Percentiles rank a stretch among this genome's conserved stretches.
Evolutionary conservation across 768 basidiomycete genomes (phyloP).

Genomic region (Mycena albidolilacea): DNA sequence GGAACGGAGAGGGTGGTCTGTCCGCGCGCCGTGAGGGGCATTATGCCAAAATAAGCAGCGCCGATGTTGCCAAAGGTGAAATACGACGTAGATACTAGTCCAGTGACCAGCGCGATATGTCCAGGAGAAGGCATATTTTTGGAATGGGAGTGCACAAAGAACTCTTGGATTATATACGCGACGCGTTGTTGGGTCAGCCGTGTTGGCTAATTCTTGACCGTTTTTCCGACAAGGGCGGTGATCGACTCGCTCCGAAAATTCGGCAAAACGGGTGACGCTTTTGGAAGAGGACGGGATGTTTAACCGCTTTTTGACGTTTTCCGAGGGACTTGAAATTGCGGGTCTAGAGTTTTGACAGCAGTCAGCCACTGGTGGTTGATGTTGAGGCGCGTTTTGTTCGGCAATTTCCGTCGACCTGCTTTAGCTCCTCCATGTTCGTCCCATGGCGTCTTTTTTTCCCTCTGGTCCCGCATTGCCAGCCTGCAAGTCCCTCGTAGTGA

Average conservation of each 20-base stretch:
- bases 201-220: background rate
- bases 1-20: constrained; percentile 5
- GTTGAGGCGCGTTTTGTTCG: background rate
- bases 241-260: too few relatives aligned
- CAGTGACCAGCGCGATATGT: constrained; percentile 4
- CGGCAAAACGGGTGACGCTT: too few relatives aligned
- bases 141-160: background rate
- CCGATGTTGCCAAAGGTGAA: constrained; percentile 23
- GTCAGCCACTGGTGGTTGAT: background rate
- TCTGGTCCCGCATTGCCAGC: constrained; percentile 64
- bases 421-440: constrained; percentile 4
- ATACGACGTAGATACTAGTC: constrained; percentile 17
- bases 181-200: background rate
- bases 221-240: too few relatives aligned
- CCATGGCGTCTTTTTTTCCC: constrained; percentile 59
- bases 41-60: constrained; percentile 7
- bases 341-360: too few relatives aligned
- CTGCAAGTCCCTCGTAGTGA: constrained; percentile 72
- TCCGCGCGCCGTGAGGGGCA: constrained; percentile 19
- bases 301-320: too few relatives aligned
- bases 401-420: background rate
- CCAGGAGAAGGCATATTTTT: constrained; percentile 23
- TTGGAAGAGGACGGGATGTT: too few relatives aligned
- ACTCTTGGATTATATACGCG: too few relatives aligned
- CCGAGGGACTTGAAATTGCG: too few relatives aligned